Base-by-base conservation (phyloP, 768 basidiomycete genomes). In the Boletus rubroflammeus region DNA sequence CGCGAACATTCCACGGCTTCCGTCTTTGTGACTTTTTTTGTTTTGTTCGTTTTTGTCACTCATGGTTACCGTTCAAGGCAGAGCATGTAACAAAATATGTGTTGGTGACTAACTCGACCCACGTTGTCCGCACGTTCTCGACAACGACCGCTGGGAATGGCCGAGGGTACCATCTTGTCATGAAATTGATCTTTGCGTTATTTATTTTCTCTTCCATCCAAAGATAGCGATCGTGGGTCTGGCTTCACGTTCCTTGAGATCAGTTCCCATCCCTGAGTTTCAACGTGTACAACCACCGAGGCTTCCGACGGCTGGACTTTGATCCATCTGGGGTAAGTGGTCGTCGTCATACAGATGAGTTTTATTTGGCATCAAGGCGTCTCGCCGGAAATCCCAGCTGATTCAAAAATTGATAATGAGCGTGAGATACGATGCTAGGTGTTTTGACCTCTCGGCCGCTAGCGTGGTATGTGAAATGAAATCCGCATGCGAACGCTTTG, bases 151-250 rank as follows among this genome's bases (percentile, higher is more conserved):
- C 29, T 50, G 61, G 49, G 51, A 47, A 54, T 25, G 41, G 43
- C 43, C 50, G 60, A 58, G 47, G 36, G 32, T 42, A 23, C 17
- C 8, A 51, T 48, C 51, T 48, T 3, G 31, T 14, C 19, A 35
- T 43, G 36, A 41, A 23, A 44, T 36, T 31, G 26, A 56, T 56
- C 60, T 34, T 39, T 29, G 28, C 31, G 26, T 47, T 17, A 17
- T 42, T 9, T 17, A 32, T 43, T 43, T 32, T 41, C 10, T 45
- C 21, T 50, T 35, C 47, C 32, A 39, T 50, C 50, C n/a, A 48
- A 61, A 61, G 58, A 61, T 60, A 47, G 50, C 32, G 49, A 35
- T 43, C 58, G 43, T 63, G 52, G 39, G 57, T 47, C 29, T 45
- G 3, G 10, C 36, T 25, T 13, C 29, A 23, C 14, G 3, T 42